A percentile compares a stretch with the other conserved stretches of the same genome.
These are phyloP conservation scores for Phytophthora quininea DNA, from an alignment of 352 stramenopile genomes.

Conservation along the genomic window DNA sequence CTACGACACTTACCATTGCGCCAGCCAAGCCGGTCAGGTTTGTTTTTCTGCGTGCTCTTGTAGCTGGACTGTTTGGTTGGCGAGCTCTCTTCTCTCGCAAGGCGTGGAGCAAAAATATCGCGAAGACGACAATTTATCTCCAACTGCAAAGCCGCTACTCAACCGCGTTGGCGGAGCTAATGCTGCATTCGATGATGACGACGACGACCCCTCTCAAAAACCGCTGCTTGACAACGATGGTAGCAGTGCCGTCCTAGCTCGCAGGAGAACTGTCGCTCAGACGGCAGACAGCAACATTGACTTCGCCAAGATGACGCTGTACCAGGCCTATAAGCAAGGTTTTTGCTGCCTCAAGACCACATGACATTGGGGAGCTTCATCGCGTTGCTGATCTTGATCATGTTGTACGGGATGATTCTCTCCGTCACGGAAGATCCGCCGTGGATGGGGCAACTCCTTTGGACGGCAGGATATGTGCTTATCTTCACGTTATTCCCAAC, in stretches of 20 bases:
- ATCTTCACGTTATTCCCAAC: slow-evolving; percentile 77
- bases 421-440: slow-evolving; percentile 65
- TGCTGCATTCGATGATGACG: slow-evolving; percentile 10
- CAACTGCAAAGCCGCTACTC: slow-evolving; percentile 23
- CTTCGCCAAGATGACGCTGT: slow-evolving; percentile 77
- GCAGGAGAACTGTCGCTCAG: slow-evolving; percentile 20
- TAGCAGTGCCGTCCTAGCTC: slow-evolving; percentile 25
- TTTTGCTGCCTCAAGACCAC: slow-evolving; percentile 83
- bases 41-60: slow-evolving; percentile 43
- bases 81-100: slow-evolving; percentile 51
- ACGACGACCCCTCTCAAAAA: slow-evolving; percentile 13
- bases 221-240: slow-evolving; percentile 25
- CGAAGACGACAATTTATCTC: slow-evolving; percentile 39
- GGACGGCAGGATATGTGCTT: slow-evolving; percentile 61
- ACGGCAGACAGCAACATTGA: slow-evolving; percentile 42
- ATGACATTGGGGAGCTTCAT: slow-evolving; percentile 70
- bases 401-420: slow-evolving; percentile 73
- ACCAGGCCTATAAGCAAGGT: slow-evolving; percentile 69
- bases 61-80: slow-evolving; percentile 32
- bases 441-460: slow-evolving; percentile 80
- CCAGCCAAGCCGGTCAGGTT: slow-evolving; percentile 30
- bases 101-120: slow-evolving; percentile 67
- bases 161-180: slow-evolving; percentile 25
- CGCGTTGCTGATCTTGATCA: slow-evolving; percentile 52
- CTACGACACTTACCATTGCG: slow-evolving; percentile 20